phyloP scores from a whole-genome alignment of 2,329 filamentous ascomycete genomes.

The Leptosphaerulina australis region DNA sequence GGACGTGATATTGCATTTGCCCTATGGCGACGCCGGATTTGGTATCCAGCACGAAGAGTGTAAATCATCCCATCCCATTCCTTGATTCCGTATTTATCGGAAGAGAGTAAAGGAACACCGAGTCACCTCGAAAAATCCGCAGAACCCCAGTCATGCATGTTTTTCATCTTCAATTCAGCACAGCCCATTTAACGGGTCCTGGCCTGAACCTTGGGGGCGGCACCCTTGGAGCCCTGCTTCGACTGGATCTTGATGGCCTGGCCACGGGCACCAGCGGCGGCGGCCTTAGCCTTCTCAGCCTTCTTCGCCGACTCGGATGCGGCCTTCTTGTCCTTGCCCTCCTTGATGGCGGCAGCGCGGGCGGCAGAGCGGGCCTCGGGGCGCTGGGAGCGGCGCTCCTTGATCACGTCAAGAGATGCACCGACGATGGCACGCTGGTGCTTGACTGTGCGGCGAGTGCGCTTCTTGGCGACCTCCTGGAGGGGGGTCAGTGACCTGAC shows the following conservation, averaged over 20 bases:
- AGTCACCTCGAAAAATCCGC: conserved; percentile 38
- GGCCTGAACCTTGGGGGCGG: conserved; percentile 81
- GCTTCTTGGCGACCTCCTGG: conserved; percentile 99
- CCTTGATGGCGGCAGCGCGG: conserved; percentile 89
- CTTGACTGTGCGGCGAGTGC: conserved; percentile 97
- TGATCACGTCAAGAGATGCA: conserved; percentile 99
- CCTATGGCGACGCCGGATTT: conserved; percentile 40
- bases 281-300: conserved; percentile 97
- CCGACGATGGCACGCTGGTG: conserved; percentile 98
- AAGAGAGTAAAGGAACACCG: conserved; percentile 39
- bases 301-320: conserved; percentile 91
- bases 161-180: conserved; percentile 17
- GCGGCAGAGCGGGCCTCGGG: conserved; percentile 94
- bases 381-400: conserved; percentile 94
- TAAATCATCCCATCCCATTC: conserved; percentile 41
- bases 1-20: conserved; percentile 47
- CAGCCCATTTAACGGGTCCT: conserved; percentile 74
- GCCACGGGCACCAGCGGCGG: conserved; percentile 75
- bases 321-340: conserved; percentile 98
- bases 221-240: conserved; percentile 97
- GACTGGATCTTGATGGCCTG: conserved; percentile 80
- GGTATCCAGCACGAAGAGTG: conserved; percentile 37
- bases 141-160: conserved; percentile 34
- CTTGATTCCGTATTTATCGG: conserved; percentile 35
- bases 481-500: conserved; percentile 20